Evolutionary conservation across 768 basidiomycete species (phyloP), one percentile per base, ranked within the genome.

Genomic region (Cubamyces lactineus): DNA sequence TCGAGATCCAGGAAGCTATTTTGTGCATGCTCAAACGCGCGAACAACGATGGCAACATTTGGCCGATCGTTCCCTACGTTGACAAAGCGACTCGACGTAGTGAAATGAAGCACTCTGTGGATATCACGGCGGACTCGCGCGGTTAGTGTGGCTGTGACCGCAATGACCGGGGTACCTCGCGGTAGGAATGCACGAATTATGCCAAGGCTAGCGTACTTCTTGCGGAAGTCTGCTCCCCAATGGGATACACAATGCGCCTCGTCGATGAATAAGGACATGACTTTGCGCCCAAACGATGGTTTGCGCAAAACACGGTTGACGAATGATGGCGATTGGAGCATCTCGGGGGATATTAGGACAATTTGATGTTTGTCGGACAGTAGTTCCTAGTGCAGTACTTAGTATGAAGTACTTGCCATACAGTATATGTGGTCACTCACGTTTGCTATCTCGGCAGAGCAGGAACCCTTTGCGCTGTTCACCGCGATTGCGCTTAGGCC

Each of bases 391-490:
- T 9, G 13, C 28, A 28, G 28, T 28, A 28, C 4, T 28, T 28
- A 28, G 28, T 28, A 28, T 28, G 28, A 28, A 28, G 28, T 28
- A 28, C 4, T 28, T 28, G 28, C 46, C 3, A 41, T 51, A n/a
- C n/a, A n/a, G n/a, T n/a, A 30, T 4, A 46, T 40, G 24, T 0
- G 45, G n/a, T 51, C 13, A 30, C 70, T 46, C 58, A 76, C 76
- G 50, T 66, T 52, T 50, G 78, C 66, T 0, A 69, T 42, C 3
- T 71, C 59, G 13, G 58, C 40, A 0, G 68, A 70, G 46, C 75
- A 74, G 0, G 73, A 72, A 1, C 73, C 74, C 46, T 73, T 62
- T 26, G 68, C 48, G 42, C 72, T 76, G 38, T 79, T 76, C 3
- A 79, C 61, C 1, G 77, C 75, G 0, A 70, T 64, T 0, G 75